Base-by-base conservation (phyloP, 192 early-diverging fungal species). In the Coemansia sp. region DNA sequence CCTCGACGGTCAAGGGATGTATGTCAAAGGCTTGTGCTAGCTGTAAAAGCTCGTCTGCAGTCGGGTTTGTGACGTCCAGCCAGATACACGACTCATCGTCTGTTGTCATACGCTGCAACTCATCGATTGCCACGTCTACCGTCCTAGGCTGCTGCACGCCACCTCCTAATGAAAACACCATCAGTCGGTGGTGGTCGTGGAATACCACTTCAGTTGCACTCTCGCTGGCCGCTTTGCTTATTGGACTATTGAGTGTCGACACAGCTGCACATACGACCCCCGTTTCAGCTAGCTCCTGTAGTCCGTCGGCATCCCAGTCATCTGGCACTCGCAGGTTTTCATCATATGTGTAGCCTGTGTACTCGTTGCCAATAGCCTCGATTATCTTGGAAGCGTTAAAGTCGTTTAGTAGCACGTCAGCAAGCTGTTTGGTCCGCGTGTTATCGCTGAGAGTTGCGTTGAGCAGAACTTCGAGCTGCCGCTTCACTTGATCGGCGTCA, bases 1-100 rank as follows among this genome's bases (percentile, higher is more conserved):
- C 95, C 66, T 98, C 93, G 13, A 85, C 82, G 1, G 94, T 95
- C 30, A 97, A 68, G 22, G 93, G 92, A 66, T 97, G 94, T 17
- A 97, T 86, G 18, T 78, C 81, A 49, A 94, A 91, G 13, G 83
- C 70, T 71, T 84, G 60, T 9, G 37, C 82, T 22, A 88, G 53
- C 33, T 57, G 59, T n/a, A 71, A 52, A 59, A 87, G 84, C 61
- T 91, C 87, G 24, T 72, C 67, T n/a, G 78, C 81, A 2, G 77
- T 88, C 1, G 86, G 83, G 3, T 73, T 69, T 5, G 82, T 53
- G 11, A 86, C 62, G 68, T 91, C 84, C 18, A 91, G 38, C 89
- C 89, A 91, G 71, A 79, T 48, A 42, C 82, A 52, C 10, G 22
- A 55, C 7, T 22, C 18, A 3, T 30, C 44, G 0, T 19, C 48